These are phyloP conservation scores for Stephania japonica DNA, from an alignment of 164 flowering plant genomes.

Conservation along the genomic window DNA sequence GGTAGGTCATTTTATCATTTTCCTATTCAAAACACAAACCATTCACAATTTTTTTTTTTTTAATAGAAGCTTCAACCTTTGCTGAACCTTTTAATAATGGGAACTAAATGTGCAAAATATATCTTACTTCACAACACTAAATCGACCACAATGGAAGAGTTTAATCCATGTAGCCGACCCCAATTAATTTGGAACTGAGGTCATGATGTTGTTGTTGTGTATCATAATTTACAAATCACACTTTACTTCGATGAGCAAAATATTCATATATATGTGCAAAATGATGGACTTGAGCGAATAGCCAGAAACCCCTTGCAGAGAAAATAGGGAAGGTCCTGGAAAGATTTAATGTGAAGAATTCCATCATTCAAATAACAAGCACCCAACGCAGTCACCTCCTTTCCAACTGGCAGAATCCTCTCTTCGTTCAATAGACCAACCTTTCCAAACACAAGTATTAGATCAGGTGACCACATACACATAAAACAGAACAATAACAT, in stretches of 20 bases:
- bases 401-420: conserved; percentile 78
- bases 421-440: conserved; percentile 83
- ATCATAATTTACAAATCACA: too few species aligned
- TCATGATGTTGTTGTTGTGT: too few species aligned
- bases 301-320: conserved; percentile 50
- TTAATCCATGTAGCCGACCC: too few species aligned
- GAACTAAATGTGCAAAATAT: neutral
- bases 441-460: conserved; percentile 28
- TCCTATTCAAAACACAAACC: too few species aligned
- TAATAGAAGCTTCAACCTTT: neutral
- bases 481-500: neutral
- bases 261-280: neutral
- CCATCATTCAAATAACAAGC: conserved; percentile 55
- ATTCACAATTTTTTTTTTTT: too few species aligned
- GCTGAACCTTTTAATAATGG: neutral
- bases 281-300: neutral
- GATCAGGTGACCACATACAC: neutral
- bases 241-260: neutral
- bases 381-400: conserved; percentile 75
- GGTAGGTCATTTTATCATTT: too few species aligned
- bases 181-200: too few species aligned
- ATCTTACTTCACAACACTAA: too few species aligned
- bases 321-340: conserved; percentile 74
- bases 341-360: conserved; percentile 57
- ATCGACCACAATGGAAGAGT: too few species aligned